phyloP scores from a whole-genome alignment of 257 asterid species.

The Plectranthus barbatus region DNA sequence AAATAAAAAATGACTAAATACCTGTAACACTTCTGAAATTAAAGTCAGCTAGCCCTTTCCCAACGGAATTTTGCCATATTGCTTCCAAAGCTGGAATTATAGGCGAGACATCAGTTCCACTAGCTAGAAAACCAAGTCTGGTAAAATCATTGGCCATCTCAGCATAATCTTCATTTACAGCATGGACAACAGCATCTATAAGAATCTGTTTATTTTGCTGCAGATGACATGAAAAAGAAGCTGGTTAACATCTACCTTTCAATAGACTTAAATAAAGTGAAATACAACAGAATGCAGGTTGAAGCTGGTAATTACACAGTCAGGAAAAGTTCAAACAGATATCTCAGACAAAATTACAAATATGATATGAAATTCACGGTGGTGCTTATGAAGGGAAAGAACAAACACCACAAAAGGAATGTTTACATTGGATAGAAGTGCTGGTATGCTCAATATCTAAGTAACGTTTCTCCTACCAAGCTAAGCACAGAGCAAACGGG shows the following conservation, averaged over 20 bases:
- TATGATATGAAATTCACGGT: neutral
- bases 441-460: neutral
- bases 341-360: neutral
- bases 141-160: conserved; percentile 99
- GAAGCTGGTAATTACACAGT: conserved; percentile 1
- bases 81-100: conserved; percentile 95
- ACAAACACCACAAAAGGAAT: neutral
- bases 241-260: conserved; percentile 7
- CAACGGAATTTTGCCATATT: conserved; percentile 96
- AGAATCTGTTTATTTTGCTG: conserved; percentile 97
- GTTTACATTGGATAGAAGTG: conserved; percentile 6
- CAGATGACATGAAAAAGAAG: conserved; percentile 17
- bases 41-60: conserved; percentile 91
- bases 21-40: conserved; percentile 98
- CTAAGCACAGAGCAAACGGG: neutral
- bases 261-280: conserved; percentile 2
- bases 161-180: conserved; percentile 95
- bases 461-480: neutral
- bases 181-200: conserved; percentile 99
- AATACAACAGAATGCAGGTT: conserved; percentile 1
- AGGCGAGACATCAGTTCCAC: conserved; percentile 95
- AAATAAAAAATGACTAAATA: conserved; percentile 20
- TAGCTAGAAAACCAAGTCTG: conserved; percentile 94
- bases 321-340: neutral
- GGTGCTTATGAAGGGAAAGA: neutral